Conservation (phyloP, 768 basidiomycete genomes). For the Tricholoma sp. region DNA sequence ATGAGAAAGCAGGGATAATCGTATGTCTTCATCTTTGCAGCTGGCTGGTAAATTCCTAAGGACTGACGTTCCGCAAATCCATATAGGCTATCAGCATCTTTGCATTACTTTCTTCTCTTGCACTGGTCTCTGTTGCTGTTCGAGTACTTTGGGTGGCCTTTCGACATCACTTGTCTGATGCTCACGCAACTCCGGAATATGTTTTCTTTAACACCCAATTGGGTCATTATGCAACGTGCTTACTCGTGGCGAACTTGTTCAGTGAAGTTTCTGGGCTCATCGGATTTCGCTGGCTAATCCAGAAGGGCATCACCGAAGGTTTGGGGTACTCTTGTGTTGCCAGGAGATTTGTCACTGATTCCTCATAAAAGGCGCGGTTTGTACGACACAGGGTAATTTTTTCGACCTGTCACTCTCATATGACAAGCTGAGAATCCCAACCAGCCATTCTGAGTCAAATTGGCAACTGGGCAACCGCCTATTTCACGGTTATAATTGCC, state of each 20-base stretch:
- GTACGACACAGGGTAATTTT: constrained; percentile 54
- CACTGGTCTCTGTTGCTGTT: constrained; percentile 43
- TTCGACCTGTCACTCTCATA: constrained; percentile 1
- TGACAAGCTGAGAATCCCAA: not conserved
- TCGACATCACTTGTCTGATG: constrained; percentile 24
- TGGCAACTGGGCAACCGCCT: constrained; percentile 55
- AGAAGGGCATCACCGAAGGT: constrained; percentile 46
- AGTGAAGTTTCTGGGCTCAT: constrained; percentile 50
- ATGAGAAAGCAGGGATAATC: not conserved
- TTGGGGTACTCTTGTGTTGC: constrained; percentile 11
- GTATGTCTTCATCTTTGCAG: not conserved
- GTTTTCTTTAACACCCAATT: constrained; percentile 70
- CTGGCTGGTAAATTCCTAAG: not conserved
- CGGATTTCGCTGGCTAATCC: constrained; percentile 43
- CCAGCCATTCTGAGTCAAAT: constrained; percentile 56
- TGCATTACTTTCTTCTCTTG: constrained; percentile 48
- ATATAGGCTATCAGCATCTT: constrained; percentile 48
- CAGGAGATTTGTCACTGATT: not conserved
- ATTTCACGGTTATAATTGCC: constrained; percentile 61
- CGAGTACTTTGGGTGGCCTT: constrained; percentile 45
- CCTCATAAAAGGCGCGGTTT: constrained; percentile 36
- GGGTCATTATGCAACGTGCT: constrained; percentile 61
- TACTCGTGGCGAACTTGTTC: constrained; percentile 55
- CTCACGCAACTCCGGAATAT: constrained; percentile 34
- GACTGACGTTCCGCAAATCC: not conserved